Conservation (phyloP, 768 basidiomycete species). For the Mycena rosella region DNA sequence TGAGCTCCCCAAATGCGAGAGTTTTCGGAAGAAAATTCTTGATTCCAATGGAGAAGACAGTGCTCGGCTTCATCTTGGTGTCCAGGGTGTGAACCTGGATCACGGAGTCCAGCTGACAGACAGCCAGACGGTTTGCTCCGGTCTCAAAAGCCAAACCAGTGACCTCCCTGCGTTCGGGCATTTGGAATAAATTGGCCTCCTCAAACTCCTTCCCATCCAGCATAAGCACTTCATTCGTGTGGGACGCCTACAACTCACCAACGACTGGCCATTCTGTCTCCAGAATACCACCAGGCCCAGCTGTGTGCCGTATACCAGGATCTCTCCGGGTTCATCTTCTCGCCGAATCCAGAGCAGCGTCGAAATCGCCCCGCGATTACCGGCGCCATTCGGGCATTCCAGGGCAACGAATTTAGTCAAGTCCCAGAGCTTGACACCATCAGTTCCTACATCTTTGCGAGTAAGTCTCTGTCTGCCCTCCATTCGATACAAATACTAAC, state of each 20-base stretch:
- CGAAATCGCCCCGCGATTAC: constrained; percentile 7
- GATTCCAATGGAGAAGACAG: constrained; percentile 28
- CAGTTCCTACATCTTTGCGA: constrained; percentile 1
- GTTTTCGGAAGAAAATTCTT: constrained; percentile 28
- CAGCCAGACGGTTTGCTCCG: constrained; percentile 30
- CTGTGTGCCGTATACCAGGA: not conserved
- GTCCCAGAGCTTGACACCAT: constrained; percentile 17
- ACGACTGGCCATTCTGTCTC: not conserved
- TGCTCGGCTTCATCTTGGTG: not conserved
- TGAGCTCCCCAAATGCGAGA: constrained; percentile 28
- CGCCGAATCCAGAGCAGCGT: constrained; percentile 7
- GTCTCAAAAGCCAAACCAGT: constrained; percentile 37
- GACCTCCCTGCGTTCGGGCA: constrained; percentile 26
- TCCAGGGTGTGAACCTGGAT: constrained; percentile 30
- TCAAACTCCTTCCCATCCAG: constrained; percentile 9
- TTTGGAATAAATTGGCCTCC: constrained; percentile 21
- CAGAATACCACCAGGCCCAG: not conserved
- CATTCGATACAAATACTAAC: not conserved
- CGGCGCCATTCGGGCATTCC: not conserved
- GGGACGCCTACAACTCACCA: not conserved
- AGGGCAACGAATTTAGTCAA: not conserved
- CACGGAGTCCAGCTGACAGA: constrained; percentile 24
- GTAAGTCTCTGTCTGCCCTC: not conserved
- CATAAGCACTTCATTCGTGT: not conserved
- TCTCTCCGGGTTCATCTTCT: constrained; percentile 11